phyloP scores from a whole-genome alignment of 805 yeast species.

The Osmozyma mogii region DNA sequence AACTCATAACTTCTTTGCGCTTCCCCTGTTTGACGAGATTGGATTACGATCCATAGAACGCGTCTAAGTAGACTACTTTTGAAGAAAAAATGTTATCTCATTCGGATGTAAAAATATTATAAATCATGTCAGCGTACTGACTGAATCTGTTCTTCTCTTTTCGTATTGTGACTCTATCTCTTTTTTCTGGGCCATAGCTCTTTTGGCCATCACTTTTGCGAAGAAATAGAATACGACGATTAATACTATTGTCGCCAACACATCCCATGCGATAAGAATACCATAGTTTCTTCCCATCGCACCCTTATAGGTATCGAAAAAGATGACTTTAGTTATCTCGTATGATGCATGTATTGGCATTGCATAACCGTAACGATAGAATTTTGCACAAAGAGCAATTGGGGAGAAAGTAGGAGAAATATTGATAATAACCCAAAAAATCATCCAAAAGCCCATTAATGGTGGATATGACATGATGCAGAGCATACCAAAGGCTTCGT shows the following conservation, averaged over 20 bases:
- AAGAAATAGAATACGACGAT: slow-evolving; percentile 40
- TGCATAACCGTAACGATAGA: slow-evolving; percentile 59
- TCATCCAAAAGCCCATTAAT: slow-evolving; percentile 60
- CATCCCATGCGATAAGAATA: slow-evolving; percentile 54
- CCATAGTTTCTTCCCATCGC: slow-evolving; percentile 55
- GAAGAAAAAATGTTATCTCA: too few relatives aligned
- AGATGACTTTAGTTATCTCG: slow-evolving; percentile 52
- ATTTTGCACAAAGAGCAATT: slow-evolving; percentile 46
- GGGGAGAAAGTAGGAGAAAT: slow-evolving; percentile 65
- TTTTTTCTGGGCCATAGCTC: slow-evolving; percentile 21
- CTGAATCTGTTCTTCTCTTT: too few relatives aligned
- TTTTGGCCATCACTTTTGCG: slow-evolving; percentile 24
- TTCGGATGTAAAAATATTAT: too few relatives aligned
- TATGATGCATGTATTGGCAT: slow-evolving; percentile 63
- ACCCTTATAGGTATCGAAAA: slow-evolving; percentile 50
- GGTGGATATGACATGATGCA: slow-evolving; percentile 52
- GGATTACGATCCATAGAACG: too few relatives aligned
- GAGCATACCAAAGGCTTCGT: slow-evolving; percentile 54
- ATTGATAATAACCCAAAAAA: slow-evolving; percentile 62
- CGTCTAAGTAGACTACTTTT: too few relatives aligned
- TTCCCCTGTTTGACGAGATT: too few relatives aligned
- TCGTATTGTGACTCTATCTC: too few relatives aligned
- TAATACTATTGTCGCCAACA: slow-evolving; percentile 34
- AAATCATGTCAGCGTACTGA: too few relatives aligned
- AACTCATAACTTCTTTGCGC: too few relatives aligned